Evolutionary conservation across 139 green algal genomes (phyloP).

Genomic region (Picochlorum sp.): DNA sequence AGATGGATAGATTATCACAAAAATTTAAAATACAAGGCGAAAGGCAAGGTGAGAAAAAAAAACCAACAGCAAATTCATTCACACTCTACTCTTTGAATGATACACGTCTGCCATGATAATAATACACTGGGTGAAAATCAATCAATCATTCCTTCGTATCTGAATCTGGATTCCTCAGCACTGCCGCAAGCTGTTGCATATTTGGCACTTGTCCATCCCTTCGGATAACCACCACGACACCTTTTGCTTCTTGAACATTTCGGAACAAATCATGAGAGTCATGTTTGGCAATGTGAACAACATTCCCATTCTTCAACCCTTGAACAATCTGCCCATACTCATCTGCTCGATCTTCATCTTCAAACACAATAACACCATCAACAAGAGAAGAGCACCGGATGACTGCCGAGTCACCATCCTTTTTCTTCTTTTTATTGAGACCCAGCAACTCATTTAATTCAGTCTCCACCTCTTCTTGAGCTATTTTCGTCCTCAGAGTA

Average conservation of each 20-base stretch:
- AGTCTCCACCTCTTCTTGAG: conserved; percentile 18
- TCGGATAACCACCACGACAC: conserved; percentile 44
- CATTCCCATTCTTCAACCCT: conserved; percentile 3
- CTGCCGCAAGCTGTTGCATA: conserved; percentile 41
- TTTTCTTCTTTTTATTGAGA: conserved; percentile 7
- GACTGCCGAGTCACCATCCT: conserved; percentile 1
- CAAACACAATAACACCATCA: conserved; percentile 56
- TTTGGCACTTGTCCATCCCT: conserved; percentile 20
- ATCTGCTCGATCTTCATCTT: conserved; percentile 34
- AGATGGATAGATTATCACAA: too few relatives aligned
- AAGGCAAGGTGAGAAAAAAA: too few relatives aligned
- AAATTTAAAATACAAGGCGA: too few relatives aligned
- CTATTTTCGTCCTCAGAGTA: conserved; percentile 39
- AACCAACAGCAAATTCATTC: too few relatives aligned
- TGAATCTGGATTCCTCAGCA: conserved; percentile 19
- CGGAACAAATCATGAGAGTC: conserved; percentile 49
- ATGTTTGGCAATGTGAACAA: conserved; percentile 34
- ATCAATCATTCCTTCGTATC: too few relatives aligned
- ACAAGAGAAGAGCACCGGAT: conserved; percentile 31
- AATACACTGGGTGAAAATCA: too few relatives aligned
- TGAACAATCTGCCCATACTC: conserved; percentile 40
- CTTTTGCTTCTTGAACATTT: conserved; percentile 27
- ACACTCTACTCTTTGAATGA: too few relatives aligned
- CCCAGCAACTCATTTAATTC: conserved; percentile 48
- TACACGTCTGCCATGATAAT: too few relatives aligned